Conservation (phyloP, 2,329 filamentous ascomycete species). For the Thelonectria blattea region DNA sequence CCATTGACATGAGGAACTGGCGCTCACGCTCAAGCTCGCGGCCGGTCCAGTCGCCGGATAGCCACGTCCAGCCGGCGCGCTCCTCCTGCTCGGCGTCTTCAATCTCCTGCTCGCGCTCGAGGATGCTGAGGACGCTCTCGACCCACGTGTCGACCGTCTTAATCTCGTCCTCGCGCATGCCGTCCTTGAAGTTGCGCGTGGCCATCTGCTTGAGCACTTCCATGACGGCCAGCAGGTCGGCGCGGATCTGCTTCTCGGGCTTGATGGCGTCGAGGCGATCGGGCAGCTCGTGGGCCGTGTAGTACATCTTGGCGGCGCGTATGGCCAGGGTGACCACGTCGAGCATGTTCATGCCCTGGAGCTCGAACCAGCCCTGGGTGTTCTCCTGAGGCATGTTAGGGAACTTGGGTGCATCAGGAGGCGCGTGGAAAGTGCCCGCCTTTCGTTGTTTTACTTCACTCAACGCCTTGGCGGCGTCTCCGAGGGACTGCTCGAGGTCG, state of each 20-base stretch:
- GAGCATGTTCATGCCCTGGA: slow-evolving; percentile 89
- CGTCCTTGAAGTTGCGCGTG: slow-evolving; percentile 82
- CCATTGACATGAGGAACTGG: slow-evolving; percentile 80
- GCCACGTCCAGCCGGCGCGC: slow-evolving; percentile 80
- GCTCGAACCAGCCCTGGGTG: slow-evolving; percentile 76
- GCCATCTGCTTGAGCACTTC: slow-evolving; percentile 94
- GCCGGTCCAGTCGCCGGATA: slow-evolving; percentile 76
- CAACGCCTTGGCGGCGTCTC: slow-evolving; percentile 72
- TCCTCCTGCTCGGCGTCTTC: slow-evolving; percentile 76
- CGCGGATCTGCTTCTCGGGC: slow-evolving; percentile 82
- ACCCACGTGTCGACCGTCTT: slow-evolving; percentile 82
- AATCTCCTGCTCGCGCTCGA: slow-evolving; percentile 77
- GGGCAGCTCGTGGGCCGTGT: slow-evolving; percentile 88
- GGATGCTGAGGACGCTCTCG: slow-evolving; percentile 74
- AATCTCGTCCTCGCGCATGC: slow-evolving; percentile 79
- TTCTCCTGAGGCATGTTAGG: slow-evolving; percentile 53
- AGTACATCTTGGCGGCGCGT: slow-evolving; percentile 92
- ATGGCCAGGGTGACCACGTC: slow-evolving; percentile 96
- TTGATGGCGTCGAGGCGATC: slow-evolving; percentile 86
- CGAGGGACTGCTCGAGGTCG: slow-evolving; percentile 70
- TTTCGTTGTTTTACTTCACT: slow-evolving; percentile 59
- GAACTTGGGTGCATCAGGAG: slow-evolving; percentile 39
- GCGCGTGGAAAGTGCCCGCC: slow-evolving; percentile 38
- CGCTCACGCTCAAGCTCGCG: slow-evolving; percentile 79
- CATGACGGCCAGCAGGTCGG: slow-evolving; percentile 84